phyloP scores from a whole-genome alignment of 2,329 filamentous ascomycete species.

The Thyridium curvatum region DNA sequence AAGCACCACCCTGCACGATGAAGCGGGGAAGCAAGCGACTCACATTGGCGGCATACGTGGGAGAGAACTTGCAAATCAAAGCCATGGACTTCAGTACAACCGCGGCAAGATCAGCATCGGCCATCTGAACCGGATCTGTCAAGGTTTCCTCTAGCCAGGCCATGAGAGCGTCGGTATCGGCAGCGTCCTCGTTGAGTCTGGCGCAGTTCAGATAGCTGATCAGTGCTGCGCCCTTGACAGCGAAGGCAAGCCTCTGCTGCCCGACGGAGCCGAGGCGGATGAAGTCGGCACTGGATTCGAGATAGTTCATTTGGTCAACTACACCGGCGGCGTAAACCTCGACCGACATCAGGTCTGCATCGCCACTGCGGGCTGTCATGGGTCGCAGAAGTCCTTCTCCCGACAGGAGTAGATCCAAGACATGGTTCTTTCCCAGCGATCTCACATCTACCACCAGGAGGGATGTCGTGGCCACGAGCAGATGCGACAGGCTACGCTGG shows the following conservation, averaged over 20 bases:
- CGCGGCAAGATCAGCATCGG: conserved; percentile 68
- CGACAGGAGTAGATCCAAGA: conserved; percentile 69
- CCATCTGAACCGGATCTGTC: conserved; percentile 74
- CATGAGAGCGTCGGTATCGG: conserved; percentile 73
- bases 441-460: conserved; percentile 60
- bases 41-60: conserved; percentile 65
- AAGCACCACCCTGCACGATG: conserved; percentile 76
- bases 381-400: conserved; percentile 41
- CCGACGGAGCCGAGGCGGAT: conserved; percentile 76
- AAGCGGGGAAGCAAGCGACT: conserved; percentile 78
- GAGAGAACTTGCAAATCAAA: conserved; percentile 69
- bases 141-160: conserved; percentile 81
- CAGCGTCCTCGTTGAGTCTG: conserved; percentile 72
- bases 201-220: conserved; percentile 82
- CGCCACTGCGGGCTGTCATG: conserved; percentile 30
- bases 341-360: conserved; percentile 49
- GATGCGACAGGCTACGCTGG: conserved; percentile 80
- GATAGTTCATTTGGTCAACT: conserved; percentile 73
- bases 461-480: conserved; percentile 73
- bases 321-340: conserved; percentile 66
- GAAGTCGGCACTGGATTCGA: conserved; percentile 89
- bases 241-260: conserved; percentile 80
- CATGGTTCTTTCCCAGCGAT: conserved; percentile 52
- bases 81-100: conserved; percentile 78
- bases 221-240: conserved; percentile 77